Evolutionary conservation across 2,329 filamentous ascomycete genomes (phyloP).

Genomic region (Dryadomyces sulphureus): DNA sequence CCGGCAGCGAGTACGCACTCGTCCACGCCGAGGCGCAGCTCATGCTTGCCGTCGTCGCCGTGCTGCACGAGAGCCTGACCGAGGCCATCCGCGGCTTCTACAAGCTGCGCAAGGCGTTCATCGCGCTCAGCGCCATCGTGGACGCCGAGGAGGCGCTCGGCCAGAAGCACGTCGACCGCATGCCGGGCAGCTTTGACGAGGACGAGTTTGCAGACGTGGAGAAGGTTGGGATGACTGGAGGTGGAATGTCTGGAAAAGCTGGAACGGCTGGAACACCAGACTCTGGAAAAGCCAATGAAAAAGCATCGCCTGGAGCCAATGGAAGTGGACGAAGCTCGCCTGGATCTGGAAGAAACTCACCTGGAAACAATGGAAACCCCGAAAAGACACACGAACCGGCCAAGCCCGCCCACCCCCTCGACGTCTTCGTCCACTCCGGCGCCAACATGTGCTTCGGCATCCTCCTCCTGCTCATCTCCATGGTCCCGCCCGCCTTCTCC

Average conservation of each 20-base stretch:
- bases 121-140: conserved; percentile 67
- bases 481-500: conserved; percentile 84
- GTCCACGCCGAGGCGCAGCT: conserved; percentile 75
- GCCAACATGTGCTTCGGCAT: conserved; percentile 83
- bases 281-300: too few relatives aligned
- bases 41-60: conserved; percentile 76
- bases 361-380: too few relatives aligned
- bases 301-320: too few relatives aligned
- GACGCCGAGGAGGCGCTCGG: conserved; percentile 44
- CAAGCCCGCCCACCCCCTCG: conserved; percentile 62
- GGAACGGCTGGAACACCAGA: neutral
- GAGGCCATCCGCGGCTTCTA: conserved; percentile 88
- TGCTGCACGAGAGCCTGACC: conserved; percentile 83
- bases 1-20: conserved; percentile 76
- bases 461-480: conserved; percentile 72
- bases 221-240: conserved; percentile 8
- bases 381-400: too few relatives aligned
- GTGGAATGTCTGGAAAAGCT: conserved; percentile 17
- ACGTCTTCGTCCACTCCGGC: conserved; percentile 80
- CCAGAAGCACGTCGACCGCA: conserved; percentile 14
- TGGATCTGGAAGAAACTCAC: too few relatives aligned
- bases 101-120: conserved; percentile 77
- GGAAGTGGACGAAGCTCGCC: too few relatives aligned
- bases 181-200: conserved; percentile 24
- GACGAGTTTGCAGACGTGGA: conserved; percentile 18